These are phyloP conservation scores for Pseudonectria foliicola DNA, from an alignment of 2,329 filamentous ascomycete genomes.

Conservation along the genomic window DNA sequence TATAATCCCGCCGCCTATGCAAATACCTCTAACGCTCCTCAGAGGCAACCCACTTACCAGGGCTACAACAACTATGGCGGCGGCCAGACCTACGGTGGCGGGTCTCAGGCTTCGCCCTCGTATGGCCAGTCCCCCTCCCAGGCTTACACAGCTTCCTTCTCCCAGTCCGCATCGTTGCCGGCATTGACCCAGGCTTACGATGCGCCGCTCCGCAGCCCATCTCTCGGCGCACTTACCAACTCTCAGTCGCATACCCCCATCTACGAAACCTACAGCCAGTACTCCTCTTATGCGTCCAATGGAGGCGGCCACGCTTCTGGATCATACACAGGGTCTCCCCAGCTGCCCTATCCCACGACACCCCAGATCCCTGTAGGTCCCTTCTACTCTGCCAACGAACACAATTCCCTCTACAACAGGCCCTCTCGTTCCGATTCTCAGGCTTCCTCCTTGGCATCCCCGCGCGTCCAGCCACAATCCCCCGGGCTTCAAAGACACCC, in stretches of 20 bases:
- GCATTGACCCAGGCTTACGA: conserved; percentile 32
- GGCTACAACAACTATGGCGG: conserved; percentile 40
- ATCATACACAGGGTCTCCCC: conserved; percentile 27
- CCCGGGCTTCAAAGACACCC: conserved; percentile 49
- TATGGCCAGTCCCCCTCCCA: conserved; percentile 34
- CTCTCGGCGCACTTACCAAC: conserved; percentile 19
- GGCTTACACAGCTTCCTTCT: conserved; percentile 23
- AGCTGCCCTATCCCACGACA: conserved; percentile 45
- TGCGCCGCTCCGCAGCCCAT: conserved; percentile 32
- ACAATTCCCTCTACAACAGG: conserved; percentile 37
- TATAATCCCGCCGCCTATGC: conserved; percentile 58
- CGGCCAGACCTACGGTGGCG: conserved; percentile 32
- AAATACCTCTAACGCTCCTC: conserved; percentile 33
- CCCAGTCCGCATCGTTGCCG: conserved; percentile 21
- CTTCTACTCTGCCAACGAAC: conserved; percentile 40
- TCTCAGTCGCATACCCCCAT: conserved; percentile 22
- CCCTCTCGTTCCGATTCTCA: conserved; percentile 44
- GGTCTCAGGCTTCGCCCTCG: conserved; percentile 27
- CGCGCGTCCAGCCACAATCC: conserved; percentile 33
- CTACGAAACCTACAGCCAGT: conserved; percentile 32
- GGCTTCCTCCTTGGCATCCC: conserved; percentile 39
- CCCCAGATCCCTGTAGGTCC: conserved; percentile 48
- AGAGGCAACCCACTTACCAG: conserved; percentile 44
- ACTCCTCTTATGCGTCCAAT: conserved; percentile 33
- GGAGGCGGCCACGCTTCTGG: conserved; percentile 31